phyloP scores from a whole-genome alignment of 1,284 basidiomycete species.

The Inonotus hispidus region DNA sequence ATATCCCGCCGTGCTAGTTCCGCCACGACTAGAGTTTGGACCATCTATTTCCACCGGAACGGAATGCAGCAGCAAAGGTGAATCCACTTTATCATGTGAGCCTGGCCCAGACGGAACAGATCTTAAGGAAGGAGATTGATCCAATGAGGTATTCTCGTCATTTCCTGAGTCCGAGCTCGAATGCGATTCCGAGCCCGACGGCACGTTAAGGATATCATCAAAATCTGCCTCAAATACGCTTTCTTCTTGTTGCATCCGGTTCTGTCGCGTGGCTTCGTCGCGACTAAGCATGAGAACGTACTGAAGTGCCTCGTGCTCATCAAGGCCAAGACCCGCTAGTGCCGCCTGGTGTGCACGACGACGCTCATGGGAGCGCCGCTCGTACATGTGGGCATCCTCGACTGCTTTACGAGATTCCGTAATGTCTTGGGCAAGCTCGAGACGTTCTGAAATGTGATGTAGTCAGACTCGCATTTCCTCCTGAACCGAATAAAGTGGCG shows the following conservation, averaged over 20 bases:
- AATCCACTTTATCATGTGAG: conserved; percentile 39
- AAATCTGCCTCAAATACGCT: conserved; percentile 56
- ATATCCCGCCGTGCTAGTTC: not conserved
- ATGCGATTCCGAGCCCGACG: conserved; percentile 20
- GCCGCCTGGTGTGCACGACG: conserved; percentile 52
- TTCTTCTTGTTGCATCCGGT: conserved; percentile 34
- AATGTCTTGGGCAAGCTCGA: conserved; percentile 63
- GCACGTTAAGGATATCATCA: conserved; percentile 37
- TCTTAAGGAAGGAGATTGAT: conserved; percentile 14
- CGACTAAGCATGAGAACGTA: conserved; percentile 83
- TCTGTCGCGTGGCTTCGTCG: conserved; percentile 53
- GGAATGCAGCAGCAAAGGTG: conserved; percentile 29
- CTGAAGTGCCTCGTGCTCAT: conserved; percentile 73
- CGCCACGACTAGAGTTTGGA: conserved; percentile 26
- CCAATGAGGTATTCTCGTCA: conserved; percentile 13
- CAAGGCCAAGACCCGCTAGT: conserved; percentile 63
- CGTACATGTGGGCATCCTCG: conserved; percentile 40
- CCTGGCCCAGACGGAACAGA: not conserved
- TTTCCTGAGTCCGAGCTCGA: conserved; percentile 16
- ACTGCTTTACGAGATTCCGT: conserved; percentile 51
- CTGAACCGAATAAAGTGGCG: conserved; percentile 24
- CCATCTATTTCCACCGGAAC: conserved; percentile 40
- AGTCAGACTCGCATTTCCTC: conserved; percentile 20
- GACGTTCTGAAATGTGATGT: conserved; percentile 40
- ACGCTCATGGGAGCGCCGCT: conserved; percentile 37